A percentile compares a stretch with the other conserved stretches of the same genome.
Evolutionary conservation across 2,329 filamentous ascomycete species (phyloP).

Genomic region (Cytospora chrysosperma): DNA sequence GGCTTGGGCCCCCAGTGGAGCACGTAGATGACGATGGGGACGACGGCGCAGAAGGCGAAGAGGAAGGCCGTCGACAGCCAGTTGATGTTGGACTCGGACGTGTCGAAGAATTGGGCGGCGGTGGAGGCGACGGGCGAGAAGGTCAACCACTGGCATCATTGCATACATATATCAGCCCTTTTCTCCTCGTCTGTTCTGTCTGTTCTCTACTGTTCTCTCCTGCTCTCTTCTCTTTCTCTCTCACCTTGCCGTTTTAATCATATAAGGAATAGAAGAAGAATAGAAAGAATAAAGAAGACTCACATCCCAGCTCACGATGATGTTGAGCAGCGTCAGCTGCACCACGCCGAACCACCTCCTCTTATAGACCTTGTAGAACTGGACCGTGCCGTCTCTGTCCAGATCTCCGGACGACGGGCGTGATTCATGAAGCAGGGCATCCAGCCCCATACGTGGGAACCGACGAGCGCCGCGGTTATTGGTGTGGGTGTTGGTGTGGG

Average conservation of each 20-base stretch:
- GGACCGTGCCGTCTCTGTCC: constrained; percentile 15
- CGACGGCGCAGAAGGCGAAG: constrained; percentile 74
- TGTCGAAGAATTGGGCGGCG: constrained; percentile 72
- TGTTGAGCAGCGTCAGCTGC: constrained; percentile 84
- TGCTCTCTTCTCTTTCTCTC: too few relatives aligned
- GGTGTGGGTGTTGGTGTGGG: too few relatives aligned
- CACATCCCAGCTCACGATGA: constrained; percentile 94
- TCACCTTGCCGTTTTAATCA: too few relatives aligned
- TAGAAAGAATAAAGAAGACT: constrained; percentile 41
- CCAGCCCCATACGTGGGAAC: constrained; percentile 16
- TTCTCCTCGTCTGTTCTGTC: too few relatives aligned
- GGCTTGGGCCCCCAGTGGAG: constrained; percentile 78
- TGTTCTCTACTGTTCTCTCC: too few relatives aligned
- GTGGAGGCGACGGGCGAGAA: constrained; percentile 80
- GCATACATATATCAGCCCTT: too few relatives aligned
- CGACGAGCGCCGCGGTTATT: constrained; percentile 9
- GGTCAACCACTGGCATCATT: constrained; percentile 90
- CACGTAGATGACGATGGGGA: constrained; percentile 72
- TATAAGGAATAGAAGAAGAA: background rate
- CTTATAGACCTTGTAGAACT: constrained; percentile 59
- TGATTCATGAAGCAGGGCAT: constrained; percentile 11
- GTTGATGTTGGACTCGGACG: constrained; percentile 76
- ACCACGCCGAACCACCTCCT: constrained; percentile 84
- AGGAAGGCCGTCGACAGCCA: constrained; percentile 90
- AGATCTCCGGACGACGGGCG: constrained; percentile 1